Evolutionary conservation across 1,139 yeast genomes (phyloP).

Genomic region (Diutina catenulata): DNA sequence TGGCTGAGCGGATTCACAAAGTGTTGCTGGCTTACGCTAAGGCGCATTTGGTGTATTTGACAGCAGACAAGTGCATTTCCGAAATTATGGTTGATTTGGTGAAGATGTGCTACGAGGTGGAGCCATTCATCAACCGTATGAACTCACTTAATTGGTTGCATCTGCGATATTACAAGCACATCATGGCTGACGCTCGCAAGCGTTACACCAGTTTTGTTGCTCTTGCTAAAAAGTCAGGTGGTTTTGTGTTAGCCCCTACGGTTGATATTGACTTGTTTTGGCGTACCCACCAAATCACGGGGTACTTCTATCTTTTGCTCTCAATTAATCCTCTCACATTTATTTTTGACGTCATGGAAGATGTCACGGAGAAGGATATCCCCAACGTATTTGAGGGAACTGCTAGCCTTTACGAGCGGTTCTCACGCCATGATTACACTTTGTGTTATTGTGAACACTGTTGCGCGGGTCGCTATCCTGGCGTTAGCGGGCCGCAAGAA

Average conservation of each 20-base stretch:
- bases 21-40: constrained; percentile 4
- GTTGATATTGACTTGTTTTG: constrained; percentile 4
- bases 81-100: constrained; percentile 4
- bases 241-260: constrained; percentile 3
- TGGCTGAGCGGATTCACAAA: constrained; percentile 4
- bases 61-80: constrained; percentile 3
- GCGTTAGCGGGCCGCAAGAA: not conserved
- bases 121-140: not conserved
- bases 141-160: constrained; percentile 1
- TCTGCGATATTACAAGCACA: constrained; percentile 1
- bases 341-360: constrained; percentile 4
- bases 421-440: constrained; percentile 2
- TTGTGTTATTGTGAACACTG: constrained; percentile 3
- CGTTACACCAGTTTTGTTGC: not conserved
- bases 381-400: constrained; percentile 4
- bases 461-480: not conserved
- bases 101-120: constrained; percentile 4
- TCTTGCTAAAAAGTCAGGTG: constrained; percentile 3
- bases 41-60: constrained; percentile 2
- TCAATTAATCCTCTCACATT: not conserved
- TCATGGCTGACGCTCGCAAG: constrained; percentile 3
- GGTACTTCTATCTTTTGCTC: constrained; percentile 2
- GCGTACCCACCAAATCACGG: constrained; percentile 3
- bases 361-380: constrained; percentile 1
- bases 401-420: constrained; percentile 3